Evolutionary conservation across 345 rosid species (phyloP).

Genomic region (Euclidium syriacum): DNA sequence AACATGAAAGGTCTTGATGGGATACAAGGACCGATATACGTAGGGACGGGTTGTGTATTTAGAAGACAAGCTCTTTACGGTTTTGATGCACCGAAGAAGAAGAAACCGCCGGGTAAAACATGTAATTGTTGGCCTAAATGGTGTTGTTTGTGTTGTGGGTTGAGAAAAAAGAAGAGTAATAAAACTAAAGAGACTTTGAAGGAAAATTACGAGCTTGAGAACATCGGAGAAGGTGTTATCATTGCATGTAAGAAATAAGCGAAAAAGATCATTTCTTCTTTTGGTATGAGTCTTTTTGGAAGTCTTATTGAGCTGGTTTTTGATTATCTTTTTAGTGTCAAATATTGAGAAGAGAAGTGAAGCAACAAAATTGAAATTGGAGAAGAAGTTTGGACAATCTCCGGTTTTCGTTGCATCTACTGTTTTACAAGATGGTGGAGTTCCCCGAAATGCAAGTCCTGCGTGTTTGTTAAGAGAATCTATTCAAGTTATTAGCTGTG

Average conservation of each 20-base stretch:
- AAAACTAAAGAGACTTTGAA: slow-evolving; percentile 74
- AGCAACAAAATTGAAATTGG: slow-evolving; percentile 55
- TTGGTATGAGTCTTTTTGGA: neutral
- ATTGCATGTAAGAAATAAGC: slow-evolving; percentile 38
- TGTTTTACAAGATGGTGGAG: slow-evolving; percentile 72
- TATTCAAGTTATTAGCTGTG: slow-evolving; percentile 96
- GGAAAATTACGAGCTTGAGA: slow-evolving; percentile 89
- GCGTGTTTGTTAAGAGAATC: slow-evolving; percentile 85
- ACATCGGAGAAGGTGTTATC: slow-evolving; percentile 60
- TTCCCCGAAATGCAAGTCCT: slow-evolving; percentile 59
- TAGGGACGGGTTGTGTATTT: slow-evolving; percentile 96
- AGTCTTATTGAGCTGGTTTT: neutral
- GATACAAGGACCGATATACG: slow-evolving; percentile 94
- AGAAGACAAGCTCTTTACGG: slow-evolving; percentile 94
- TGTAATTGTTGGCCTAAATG: slow-evolving; percentile 98
- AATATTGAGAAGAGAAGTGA: slow-evolving; percentile 49
- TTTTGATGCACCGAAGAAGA: slow-evolving; percentile 79
- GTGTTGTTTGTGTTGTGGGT: slow-evolving; percentile 72
- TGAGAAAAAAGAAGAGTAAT: slow-evolving; percentile 60
- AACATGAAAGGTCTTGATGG: slow-evolving; percentile 99
- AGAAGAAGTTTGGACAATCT: slow-evolving; percentile 93
- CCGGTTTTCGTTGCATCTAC: slow-evolving; percentile 85
- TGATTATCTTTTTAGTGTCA: slow-evolving; percentile 34
- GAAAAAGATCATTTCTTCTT: neutral
- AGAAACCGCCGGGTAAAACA: slow-evolving; percentile 83